These are phyloP conservation scores for Guadua angustifolia DNA, from an alignment of 176 grass and related monocot genomes.

Conservation along the genomic window DNA sequence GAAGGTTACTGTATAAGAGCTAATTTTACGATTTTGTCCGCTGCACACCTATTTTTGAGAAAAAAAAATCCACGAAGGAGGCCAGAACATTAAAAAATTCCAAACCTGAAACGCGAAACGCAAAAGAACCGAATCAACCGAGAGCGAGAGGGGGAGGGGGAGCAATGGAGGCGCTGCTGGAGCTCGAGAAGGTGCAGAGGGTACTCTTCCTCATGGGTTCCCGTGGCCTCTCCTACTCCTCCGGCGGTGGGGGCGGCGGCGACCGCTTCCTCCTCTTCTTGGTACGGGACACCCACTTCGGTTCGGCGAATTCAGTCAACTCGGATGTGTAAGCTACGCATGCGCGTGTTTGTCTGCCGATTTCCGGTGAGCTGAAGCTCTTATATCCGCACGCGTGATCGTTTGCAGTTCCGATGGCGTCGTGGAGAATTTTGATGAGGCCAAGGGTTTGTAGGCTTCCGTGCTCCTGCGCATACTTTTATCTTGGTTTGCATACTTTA, in stretches of 20 bases:
- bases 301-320: not conserved
- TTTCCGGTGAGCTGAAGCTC: not conserved
- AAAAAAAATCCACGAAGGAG: too few species aligned
- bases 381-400: not conserved
- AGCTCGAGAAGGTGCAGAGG: slow-evolving; percentile 69
- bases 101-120: not conserved
- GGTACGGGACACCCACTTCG: slow-evolving; percentile 29
- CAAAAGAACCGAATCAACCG: not conserved
- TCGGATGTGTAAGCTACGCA: not conserved
- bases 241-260: not conserved
- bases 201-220: slow-evolving; percentile 68
- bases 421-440: not conserved
- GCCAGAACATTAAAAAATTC: too few species aligned
- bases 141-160: not conserved
- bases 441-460: slow-evolving; percentile 1
- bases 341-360: not conserved
- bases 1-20: too few species aligned
- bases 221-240: slow-evolving; percentile 43
- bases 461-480: not conserved
- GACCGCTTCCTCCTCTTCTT: slow-evolving; percentile 83
- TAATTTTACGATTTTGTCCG: too few species aligned
- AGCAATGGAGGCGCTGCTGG: slow-evolving; percentile 74
- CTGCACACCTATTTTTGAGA: too few species aligned
- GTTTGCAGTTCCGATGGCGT: not conserved
- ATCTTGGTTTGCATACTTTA: not conserved